These are phyloP conservation scores for Metschnikowia lachancei DNA, from an alignment of 805 yeast species.

Conservation along the genomic window DNA sequence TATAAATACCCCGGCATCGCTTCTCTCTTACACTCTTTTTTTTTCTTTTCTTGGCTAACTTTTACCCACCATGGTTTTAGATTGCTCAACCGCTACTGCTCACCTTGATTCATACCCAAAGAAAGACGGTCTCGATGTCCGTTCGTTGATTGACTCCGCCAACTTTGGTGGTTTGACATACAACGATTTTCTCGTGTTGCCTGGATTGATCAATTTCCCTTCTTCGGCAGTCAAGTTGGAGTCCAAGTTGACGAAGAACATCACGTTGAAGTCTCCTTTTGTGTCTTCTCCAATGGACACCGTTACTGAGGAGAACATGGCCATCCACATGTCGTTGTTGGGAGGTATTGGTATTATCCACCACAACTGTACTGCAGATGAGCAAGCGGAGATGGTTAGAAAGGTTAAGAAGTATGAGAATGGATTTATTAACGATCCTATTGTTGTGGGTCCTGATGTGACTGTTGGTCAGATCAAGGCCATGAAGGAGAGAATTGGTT, in stretches of 20 bases:
- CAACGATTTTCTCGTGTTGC: slow-evolving; percentile 92
- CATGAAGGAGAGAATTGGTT: slow-evolving; percentile 73
- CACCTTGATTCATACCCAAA: slow-evolving; percentile 60
- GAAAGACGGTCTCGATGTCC: slow-evolving; percentile 83
- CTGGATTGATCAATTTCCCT: slow-evolving; percentile 91
- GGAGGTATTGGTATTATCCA: slow-evolving; percentile 99
- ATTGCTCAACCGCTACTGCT: slow-evolving; percentile 60
- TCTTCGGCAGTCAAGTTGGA: slow-evolving; percentile 75
- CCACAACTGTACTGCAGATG: slow-evolving; percentile 95
- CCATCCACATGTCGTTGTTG: slow-evolving; percentile 94
- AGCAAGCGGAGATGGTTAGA: slow-evolving; percentile 97
- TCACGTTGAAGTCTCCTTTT: slow-evolving; percentile 88
- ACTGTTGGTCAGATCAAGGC: slow-evolving; percentile 80
- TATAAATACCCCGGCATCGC: slow-evolving; percentile 13
- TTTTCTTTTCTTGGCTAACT: slow-evolving; percentile 44
- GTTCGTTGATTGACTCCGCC: slow-evolving; percentile 83
- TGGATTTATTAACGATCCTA: slow-evolving; percentile 94
- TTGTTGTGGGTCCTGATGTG: slow-evolving; percentile 71
- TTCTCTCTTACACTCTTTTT: slow-evolving; percentile 4
- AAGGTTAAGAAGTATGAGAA: slow-evolving; percentile 96
- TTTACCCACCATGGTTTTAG: slow-evolving; percentile 41
- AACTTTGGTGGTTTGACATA: slow-evolving; percentile 95
- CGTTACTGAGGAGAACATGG: slow-evolving; percentile 96
- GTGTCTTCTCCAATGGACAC: slow-evolving; percentile 99
- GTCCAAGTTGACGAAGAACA: slow-evolving; percentile 85